phyloP scores from a whole-genome alignment of 192 early-diverging fungal genomes.

The Thamnidium elegans region DNA sequence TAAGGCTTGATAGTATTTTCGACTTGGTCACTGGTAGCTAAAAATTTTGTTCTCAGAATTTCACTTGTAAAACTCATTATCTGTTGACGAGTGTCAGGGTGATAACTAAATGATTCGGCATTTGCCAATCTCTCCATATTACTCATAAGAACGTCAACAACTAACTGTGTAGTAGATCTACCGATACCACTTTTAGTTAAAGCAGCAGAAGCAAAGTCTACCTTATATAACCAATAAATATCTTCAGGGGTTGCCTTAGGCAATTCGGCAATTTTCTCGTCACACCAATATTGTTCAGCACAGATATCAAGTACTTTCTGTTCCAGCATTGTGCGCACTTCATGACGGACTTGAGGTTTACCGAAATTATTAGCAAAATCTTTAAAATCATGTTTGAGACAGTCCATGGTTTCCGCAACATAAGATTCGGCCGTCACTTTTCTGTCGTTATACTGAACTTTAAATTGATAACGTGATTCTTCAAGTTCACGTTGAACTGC shows the following conservation, averaged over 20 bases:
- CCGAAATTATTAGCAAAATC: constrained; percentile 90
- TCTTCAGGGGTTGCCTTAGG: constrained; percentile 59
- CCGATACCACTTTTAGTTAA: constrained; percentile 96
- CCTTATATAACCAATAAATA: constrained; percentile 79
- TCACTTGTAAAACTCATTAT: constrained; percentile 84
- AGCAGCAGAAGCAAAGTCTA: constrained; percentile 78
- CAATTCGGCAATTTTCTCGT: constrained; percentile 66
- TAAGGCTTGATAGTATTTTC: constrained; percentile 99
- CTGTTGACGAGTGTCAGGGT: constrained; percentile 73
- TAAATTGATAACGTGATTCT: constrained; percentile 95
- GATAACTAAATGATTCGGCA: constrained; percentile 83
- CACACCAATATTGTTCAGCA: constrained; percentile 89
- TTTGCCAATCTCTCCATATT: constrained; percentile 80
- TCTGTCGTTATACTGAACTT: constrained; percentile 98
- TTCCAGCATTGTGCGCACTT: constrained; percentile 90
- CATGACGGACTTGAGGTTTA: constrained; percentile 89
- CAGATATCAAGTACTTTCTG: constrained; percentile 87
- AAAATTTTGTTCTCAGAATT: constrained; percentile 83
- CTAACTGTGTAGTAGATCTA: constrained; percentile 84
- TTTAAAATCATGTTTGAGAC: constrained; percentile 92
- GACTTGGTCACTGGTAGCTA: constrained; percentile 91
- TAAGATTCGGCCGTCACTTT: constrained; percentile 94
- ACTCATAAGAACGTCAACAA: constrained; percentile 81
- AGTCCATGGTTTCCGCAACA: constrained; percentile 91
- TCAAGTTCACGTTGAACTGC: constrained; percentile 94